phyloP scores from a whole-genome alignment of 805 yeast genomes.

The Kockiozyma suomiensis region DNA sequence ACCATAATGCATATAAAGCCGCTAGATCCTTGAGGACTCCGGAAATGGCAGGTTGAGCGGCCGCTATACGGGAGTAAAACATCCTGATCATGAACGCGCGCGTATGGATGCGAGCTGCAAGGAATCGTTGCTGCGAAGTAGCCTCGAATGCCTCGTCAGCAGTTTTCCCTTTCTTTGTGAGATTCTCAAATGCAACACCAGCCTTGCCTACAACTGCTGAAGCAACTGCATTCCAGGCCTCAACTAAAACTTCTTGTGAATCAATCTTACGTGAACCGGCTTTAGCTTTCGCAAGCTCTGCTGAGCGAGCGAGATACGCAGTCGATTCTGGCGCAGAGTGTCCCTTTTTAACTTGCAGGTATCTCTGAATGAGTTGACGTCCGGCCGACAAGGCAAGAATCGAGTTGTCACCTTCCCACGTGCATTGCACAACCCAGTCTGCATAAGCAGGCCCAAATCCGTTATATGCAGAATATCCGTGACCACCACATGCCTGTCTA shows the following conservation, averaged over 20 bases:
- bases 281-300: constrained; percentile 5
- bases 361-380: constrained; percentile 65
- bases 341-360: constrained; percentile 47
- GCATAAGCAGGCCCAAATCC: constrained; percentile 86
- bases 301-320: constrained; percentile 44
- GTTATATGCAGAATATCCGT: constrained; percentile 90
- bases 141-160: constrained; percentile 45
- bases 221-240: constrained; percentile 46
- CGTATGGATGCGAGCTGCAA: constrained; percentile 47
- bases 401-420: constrained; percentile 98
- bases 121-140: constrained; percentile 47
- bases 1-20: constrained; percentile 63
- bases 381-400: constrained; percentile 84
- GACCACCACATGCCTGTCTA: constrained; percentile 95
- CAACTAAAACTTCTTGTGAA: constrained; percentile 25
- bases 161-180: constrained; percentile 36
- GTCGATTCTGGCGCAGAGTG: constrained; percentile 53
- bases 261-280: constrained; percentile 26
- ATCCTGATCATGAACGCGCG: constrained; percentile 44
- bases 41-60: constrained; percentile 48
- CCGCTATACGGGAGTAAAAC: constrained; percentile 44
- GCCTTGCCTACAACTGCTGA: constrained; percentile 43
- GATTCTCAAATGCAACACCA: constrained; percentile 39
- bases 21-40: constrained; percentile 58
- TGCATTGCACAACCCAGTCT: constrained; percentile 97